Evolutionary conservation across 2,329 filamentous ascomycete species (phyloP).

Genomic region (Scopulariopsis brevicaulis): DNA sequence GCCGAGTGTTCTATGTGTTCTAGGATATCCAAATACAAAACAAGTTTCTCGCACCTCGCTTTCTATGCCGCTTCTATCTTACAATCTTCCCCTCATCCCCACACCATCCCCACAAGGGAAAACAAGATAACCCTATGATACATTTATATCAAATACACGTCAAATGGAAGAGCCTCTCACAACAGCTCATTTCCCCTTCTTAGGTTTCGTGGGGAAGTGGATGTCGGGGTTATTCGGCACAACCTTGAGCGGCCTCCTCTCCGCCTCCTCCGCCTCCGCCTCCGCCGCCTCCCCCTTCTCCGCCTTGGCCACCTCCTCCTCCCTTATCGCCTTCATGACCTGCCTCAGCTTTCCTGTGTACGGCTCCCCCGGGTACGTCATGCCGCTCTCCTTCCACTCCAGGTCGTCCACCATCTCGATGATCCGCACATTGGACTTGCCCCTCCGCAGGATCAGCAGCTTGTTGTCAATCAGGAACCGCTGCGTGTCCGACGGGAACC

Average conservation of each 20-base stretch:
- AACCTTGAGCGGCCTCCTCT: not conserved
- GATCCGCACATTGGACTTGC: constrained; percentile 52
- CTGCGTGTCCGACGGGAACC: constrained; percentile 43
- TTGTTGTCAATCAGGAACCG: constrained; percentile 50
- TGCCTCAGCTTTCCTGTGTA: constrained; percentile 34
- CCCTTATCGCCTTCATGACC: constrained; percentile 27
- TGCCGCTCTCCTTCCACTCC: constrained; percentile 35
- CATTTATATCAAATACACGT: not conserved
- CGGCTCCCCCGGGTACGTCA: constrained; percentile 41
- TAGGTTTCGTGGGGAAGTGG: constrained; percentile 9
- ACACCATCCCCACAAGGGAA: not conserved
- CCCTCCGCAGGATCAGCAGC: constrained; percentile 48
- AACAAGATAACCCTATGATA: constrained; percentile 1
- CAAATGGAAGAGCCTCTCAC: not conserved
- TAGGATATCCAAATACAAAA: not conserved
- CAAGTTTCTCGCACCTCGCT: not conserved
- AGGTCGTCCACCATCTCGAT: constrained; percentile 47
- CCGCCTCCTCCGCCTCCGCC: constrained; percentile 4
- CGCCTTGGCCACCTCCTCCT: constrained; percentile 14
- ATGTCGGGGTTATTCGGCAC: constrained; percentile 13
- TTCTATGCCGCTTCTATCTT: constrained; percentile 1
- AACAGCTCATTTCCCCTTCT: constrained; percentile 1
- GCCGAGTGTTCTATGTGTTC: not conserved
- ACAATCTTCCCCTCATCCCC: not conserved
- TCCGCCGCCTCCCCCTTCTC: constrained; percentile 1